phyloP scores from a whole-genome alignment of 2,329 filamentous ascomycete species.

The Nectriaceae sp. region DNA sequence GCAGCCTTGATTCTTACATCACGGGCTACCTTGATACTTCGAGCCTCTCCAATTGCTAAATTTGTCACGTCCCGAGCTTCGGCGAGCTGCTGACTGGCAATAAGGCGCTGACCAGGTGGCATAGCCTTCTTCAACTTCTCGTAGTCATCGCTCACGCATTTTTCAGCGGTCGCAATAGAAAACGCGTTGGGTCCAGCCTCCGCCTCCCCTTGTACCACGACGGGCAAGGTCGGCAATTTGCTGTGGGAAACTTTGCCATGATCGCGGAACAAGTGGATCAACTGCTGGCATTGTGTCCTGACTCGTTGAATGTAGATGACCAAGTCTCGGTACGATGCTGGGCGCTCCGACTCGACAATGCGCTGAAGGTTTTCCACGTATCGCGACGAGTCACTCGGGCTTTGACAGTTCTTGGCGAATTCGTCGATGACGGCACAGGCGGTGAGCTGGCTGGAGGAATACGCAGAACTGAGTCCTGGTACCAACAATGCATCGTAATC shows the following conservation, averaged over 20 bases:
- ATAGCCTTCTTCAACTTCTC: slow-evolving; percentile 87
- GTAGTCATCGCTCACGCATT: slow-evolving; percentile 81
- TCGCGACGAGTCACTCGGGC: slow-evolving; percentile 44
- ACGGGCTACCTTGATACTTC: slow-evolving; percentile 73
- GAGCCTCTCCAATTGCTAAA: slow-evolving; percentile 77
- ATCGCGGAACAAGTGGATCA: slow-evolving; percentile 90
- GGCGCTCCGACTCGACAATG: slow-evolving; percentile 80
- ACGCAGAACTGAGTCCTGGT: slow-evolving; percentile 68
- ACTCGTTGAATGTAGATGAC: slow-evolving; percentile 88
- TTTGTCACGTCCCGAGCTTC: slow-evolving; percentile 74
- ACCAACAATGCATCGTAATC: slow-evolving; percentile 67
- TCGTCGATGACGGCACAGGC: slow-evolving; percentile 86
- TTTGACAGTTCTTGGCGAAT: slow-evolving; percentile 66
- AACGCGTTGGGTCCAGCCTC: slow-evolving; percentile 93
- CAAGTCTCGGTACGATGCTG: slow-evolving; percentile 83
- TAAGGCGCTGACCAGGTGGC: slow-evolving; percentile 83
- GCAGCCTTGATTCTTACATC: slow-evolving; percentile 86
- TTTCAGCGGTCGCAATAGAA: slow-evolving; percentile 83
- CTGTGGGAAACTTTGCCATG: slow-evolving; percentile 77
- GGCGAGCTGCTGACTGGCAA: slow-evolving; percentile 75
- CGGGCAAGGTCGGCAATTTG: slow-evolving; percentile 78
- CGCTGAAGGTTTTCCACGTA: slow-evolving; percentile 69
- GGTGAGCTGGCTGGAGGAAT: slow-evolving; percentile 83
- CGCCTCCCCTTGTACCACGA: slow-evolving; percentile 90
- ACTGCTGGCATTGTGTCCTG: slow-evolving; percentile 85